These are phyloP conservation scores for Colletotrichum australisinense DNA, from an alignment of 2,329 filamentous ascomycete species.

Conservation along the genomic window DNA sequence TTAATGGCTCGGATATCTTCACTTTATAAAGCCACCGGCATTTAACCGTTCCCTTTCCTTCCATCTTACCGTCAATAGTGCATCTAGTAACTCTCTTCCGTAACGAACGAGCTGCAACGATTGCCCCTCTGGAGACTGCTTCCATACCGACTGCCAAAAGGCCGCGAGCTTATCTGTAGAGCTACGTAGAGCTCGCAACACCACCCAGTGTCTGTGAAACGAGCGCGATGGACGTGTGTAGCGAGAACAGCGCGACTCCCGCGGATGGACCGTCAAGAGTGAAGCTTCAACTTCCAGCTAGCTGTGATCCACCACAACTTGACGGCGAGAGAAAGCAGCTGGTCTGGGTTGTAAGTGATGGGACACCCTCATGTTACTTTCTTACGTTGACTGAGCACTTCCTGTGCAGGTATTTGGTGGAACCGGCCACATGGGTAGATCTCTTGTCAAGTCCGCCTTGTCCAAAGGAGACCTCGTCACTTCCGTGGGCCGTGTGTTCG, in stretches of 20 bases:
- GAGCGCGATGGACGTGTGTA: slow-evolving; percentile 23
- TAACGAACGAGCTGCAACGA: too few species aligned
- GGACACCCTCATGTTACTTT: slow-evolving; percentile 8
- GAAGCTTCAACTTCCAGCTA: slow-evolving; percentile 77
- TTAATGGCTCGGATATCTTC: not conserved
- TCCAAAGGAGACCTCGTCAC: slow-evolving; percentile 85
- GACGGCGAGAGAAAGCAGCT: slow-evolving; percentile 78
- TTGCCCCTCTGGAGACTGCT: not conserved
- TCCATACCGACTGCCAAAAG: not conserved
- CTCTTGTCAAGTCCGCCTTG: slow-evolving; percentile 85
- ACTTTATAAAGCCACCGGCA: not conserved
- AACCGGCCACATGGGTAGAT: slow-evolving; percentile 96
- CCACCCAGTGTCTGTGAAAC: not conserved
- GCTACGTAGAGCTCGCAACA: not conserved
- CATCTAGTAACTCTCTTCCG: not conserved
- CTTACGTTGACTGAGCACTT: not conserved
- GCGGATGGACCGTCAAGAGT: slow-evolving; percentile 1
- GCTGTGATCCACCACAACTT: slow-evolving; percentile 85
- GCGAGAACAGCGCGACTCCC: slow-evolving; percentile 22
- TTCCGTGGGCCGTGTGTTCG: slow-evolving; percentile 85
- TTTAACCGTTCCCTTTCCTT: not conserved
- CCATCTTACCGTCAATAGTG: not conserved
- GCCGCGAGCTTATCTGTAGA: not conserved
- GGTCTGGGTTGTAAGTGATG: slow-evolving; percentile 83
- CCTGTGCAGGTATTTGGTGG: slow-evolving; percentile 83